A percentile compares a stretch with the other conserved stretches of the same genome.
Conservation (phyloP, 139 green algal species). For the Zygnema cylindricum region DNA sequence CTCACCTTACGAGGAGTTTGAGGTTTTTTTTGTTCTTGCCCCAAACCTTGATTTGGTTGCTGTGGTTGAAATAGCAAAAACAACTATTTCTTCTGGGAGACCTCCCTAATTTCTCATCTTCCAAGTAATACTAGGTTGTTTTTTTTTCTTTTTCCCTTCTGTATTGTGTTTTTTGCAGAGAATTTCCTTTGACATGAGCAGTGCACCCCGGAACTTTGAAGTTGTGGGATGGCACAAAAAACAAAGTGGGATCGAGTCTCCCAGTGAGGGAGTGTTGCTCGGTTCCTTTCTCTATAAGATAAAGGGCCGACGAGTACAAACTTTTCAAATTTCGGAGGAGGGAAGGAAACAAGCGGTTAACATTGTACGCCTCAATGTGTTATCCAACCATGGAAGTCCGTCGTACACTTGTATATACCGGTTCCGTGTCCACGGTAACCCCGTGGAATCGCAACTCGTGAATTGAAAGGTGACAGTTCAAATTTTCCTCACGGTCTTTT, state of each 20-base stretch:
- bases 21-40: no score
- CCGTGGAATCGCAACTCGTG: neutral
- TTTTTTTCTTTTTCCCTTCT: no score
- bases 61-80: no score
- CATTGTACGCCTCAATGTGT: conserved; percentile 19
- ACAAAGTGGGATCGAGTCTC: neutral
- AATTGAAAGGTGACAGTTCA: neutral
- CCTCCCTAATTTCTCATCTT: no score
- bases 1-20: no score
- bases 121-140: no score
- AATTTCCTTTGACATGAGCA: conserved; percentile 30
- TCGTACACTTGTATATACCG: conserved; percentile 51
- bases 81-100: no score
- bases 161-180: neutral
- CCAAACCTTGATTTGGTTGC: no score
- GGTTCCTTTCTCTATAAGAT: conserved; percentile 13
- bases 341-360: conserved; percentile 10
- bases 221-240: conserved; percentile 17
- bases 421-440: conserved; percentile 32
- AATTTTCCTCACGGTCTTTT: neutral
- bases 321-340: neutral
- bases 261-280: neutral
- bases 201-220: conserved; percentile 18
- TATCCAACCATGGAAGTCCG: conserved; percentile 43
- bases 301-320: neutral